Conservation (phyloP, 2,329 filamentous ascomycete species). For the Aspergillus sp. region DNA sequence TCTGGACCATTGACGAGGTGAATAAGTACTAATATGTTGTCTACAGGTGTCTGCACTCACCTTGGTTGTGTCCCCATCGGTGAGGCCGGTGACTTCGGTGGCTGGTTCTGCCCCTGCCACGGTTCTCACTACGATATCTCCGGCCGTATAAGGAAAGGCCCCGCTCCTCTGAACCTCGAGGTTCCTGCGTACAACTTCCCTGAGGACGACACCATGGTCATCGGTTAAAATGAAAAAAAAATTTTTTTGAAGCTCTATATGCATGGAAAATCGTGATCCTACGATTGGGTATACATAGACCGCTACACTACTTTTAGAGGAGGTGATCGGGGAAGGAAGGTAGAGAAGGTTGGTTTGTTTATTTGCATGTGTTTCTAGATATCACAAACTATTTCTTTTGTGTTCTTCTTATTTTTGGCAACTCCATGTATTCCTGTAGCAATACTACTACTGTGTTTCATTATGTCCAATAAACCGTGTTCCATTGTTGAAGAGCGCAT, state of each 20-base stretch:
- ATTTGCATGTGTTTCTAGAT: too few species aligned
- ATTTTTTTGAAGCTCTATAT: slow-evolving; percentile 6
- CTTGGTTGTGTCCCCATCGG: slow-evolving; percentile 98
- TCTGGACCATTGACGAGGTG: background rate
- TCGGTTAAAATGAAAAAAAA: slow-evolving; percentile 58
- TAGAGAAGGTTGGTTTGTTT: too few species aligned
- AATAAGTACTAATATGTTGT: slow-evolving; percentile 2
- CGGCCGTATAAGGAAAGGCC: slow-evolving; percentile 93
- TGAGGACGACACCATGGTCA: slow-evolving; percentile 77
- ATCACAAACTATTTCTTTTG: too few species aligned
- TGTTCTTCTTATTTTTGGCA: too few species aligned
- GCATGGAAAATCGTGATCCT: too few species aligned
- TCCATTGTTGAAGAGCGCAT: too few species aligned
- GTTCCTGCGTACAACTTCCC: slow-evolving; percentile 88
- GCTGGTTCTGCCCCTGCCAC: slow-evolving; percentile 99
- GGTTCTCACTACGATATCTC: slow-evolving; percentile 99
- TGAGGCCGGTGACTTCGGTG: slow-evolving; percentile 94
- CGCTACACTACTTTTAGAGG: background rate
- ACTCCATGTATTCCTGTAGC: too few species aligned
- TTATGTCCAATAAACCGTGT: too few species aligned
- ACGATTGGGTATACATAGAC: slow-evolving; percentile 1
- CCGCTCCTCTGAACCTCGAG: slow-evolving; percentile 95
- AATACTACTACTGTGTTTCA: too few species aligned
- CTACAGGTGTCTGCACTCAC: slow-evolving; percentile 89
- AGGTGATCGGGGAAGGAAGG: too few species aligned